Percentiles rank a stretch among this genome's conserved stretches.
phyloP scores from a whole-genome alignment of 169 alveolate genomes.

The Plasmodium blacklocki region DNA sequence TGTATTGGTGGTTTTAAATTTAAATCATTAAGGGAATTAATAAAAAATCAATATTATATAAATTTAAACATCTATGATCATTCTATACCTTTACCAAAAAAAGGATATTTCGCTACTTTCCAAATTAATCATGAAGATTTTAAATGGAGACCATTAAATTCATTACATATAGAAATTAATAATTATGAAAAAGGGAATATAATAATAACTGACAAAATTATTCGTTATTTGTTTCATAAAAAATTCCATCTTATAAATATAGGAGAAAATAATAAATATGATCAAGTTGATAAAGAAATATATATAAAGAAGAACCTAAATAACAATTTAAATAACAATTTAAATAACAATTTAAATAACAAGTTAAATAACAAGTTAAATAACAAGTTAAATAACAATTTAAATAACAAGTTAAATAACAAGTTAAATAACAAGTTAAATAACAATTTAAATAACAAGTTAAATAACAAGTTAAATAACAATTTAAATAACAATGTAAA shows the following conservation, averaged over 20 bases:
- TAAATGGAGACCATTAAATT: conserved; percentile 53
- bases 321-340: neutral
- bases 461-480: no score
- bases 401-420: no score
- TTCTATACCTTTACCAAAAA: conserved; percentile 68
- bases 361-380: no score
- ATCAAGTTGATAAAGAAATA: neutral
- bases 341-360: neutral
- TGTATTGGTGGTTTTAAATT: conserved; percentile 84
- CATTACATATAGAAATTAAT: conserved; percentile 44
- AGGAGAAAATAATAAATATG: conserved; percentile 3
- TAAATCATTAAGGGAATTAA: conserved; percentile 76
- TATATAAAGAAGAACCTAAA: neutral
- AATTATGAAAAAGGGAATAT: conserved; percentile 43
- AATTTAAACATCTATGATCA: conserved; percentile 67
- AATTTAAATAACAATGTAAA: no score
- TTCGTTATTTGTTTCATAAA: conserved; percentile 9
- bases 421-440: no score
- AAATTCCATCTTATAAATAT: conserved; percentile 12
- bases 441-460: no score
- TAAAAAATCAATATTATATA: conserved; percentile 61
- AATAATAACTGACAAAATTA: conserved; percentile 12
- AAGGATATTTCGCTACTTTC: conserved; percentile 72
- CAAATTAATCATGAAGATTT: conserved; percentile 62
- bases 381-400: no score